phyloP scores from a whole-genome alignment of 2,329 filamentous ascomycete species.

The Apiospora aurea region DNA sequence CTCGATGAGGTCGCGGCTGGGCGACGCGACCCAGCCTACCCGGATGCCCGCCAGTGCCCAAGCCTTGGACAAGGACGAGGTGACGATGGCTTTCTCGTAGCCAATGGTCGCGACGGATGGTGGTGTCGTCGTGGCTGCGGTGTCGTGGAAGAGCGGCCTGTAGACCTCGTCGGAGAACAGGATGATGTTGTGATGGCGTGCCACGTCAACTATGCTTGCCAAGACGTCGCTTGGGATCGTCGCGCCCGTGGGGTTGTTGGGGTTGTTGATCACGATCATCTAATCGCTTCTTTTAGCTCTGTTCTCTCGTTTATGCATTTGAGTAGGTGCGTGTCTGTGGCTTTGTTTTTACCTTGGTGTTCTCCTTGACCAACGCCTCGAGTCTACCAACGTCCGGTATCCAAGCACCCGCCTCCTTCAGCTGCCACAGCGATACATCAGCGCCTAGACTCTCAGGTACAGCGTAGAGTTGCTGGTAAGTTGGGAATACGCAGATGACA shows the following conservation, averaged over 20 bases:
- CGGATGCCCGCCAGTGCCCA: conserved; percentile 84
- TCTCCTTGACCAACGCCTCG: conserved; percentile 67
- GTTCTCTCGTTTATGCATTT: background rate
- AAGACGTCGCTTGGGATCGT: conserved; percentile 70
- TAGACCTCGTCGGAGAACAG: conserved; percentile 85
- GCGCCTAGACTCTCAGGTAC: conserved; percentile 79
- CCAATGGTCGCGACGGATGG: conserved; percentile 75
- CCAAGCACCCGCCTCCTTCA: conserved; percentile 70
- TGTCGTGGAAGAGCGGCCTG: conserved; percentile 78
- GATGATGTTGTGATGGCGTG: conserved; percentile 66
- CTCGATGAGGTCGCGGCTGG: conserved; percentile 66
- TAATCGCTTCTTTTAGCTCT: conserved; percentile 31
- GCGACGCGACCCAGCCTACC: conserved; percentile 82
- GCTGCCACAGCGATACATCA: conserved; percentile 78
- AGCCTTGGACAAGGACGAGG: conserved; percentile 85
- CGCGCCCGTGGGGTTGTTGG: conserved; percentile 83
- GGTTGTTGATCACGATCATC: conserved; percentile 69
- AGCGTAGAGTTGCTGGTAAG: conserved; percentile 84
- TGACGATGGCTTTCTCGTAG: conserved; percentile 75
- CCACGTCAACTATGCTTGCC: conserved; percentile 67
- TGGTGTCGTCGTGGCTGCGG: conserved; percentile 56
- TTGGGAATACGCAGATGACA: conserved; percentile 86
- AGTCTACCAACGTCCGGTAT: conserved; percentile 72
- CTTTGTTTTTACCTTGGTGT: conserved; percentile 76
- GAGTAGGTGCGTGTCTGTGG: conserved; percentile 6